Evolutionary conservation across 306 rosid species (phyloP).

Genomic region (Corylus americana): DNA sequence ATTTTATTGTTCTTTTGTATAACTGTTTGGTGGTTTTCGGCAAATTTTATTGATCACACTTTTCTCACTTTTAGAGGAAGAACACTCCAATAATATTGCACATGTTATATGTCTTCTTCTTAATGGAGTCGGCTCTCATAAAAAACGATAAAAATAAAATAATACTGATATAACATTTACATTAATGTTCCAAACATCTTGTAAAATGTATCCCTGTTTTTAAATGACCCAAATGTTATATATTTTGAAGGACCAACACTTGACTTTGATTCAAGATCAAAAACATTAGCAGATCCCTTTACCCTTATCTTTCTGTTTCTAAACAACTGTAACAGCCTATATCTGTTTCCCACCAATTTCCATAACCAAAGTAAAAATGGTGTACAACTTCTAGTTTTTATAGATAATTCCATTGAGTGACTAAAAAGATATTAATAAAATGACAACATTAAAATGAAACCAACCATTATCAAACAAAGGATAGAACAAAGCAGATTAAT

Average conservation of each 20-base stretch:
- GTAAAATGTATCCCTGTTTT: neutral
- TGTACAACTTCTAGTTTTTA: too few relatives aligned
- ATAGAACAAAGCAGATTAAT: neutral
- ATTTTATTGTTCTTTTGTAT: neutral
- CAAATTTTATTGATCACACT: neutral
- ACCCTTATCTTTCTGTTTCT: neutral
- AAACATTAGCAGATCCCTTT: neutral
- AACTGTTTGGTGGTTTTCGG: neutral
- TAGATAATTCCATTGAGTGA: neutral
- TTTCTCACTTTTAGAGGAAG: neutral
- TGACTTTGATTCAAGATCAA: neutral
- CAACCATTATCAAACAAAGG: conserved; percentile 1
- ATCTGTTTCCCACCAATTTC: neutral
- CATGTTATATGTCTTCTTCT: neutral
- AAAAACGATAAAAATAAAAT: neutral
- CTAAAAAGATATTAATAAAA: conserved; percentile 7
- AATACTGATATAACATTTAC: neutral
- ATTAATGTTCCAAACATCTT: neutral
- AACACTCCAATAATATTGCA: neutral
- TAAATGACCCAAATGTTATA: neutral
- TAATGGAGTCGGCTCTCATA: neutral
- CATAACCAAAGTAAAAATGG: neutral
- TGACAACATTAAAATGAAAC: conserved; percentile 9
- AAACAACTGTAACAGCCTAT: too few relatives aligned
- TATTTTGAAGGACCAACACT: neutral